These are phyloP conservation scores for Ganoderma lingzhi DNA, from an alignment of 1,284 basidiomycete genomes.

Conservation along the genomic window DNA sequence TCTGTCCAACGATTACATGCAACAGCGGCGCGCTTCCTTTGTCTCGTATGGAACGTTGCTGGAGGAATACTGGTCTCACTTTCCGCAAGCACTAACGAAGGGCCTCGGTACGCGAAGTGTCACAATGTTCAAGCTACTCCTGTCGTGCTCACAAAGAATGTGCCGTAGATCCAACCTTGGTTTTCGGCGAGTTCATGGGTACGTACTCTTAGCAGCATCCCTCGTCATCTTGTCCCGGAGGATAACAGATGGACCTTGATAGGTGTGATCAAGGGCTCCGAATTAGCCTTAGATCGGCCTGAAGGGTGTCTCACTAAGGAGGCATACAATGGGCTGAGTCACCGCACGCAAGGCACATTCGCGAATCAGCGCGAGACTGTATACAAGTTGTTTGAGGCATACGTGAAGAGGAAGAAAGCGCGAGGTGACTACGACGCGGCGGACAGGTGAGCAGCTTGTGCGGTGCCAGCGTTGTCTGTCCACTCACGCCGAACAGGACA, in stretches of 20 bases:
- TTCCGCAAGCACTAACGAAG: slow-evolving; percentile 62
- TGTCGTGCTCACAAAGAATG: neutral
- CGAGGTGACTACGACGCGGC: slow-evolving; percentile 65
- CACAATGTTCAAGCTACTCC: neutral
- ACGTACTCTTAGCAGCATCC: slow-evolving; percentile 16
- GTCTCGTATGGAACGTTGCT: slow-evolving; percentile 63
- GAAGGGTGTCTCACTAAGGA: slow-evolving; percentile 52
- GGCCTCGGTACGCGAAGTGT: slow-evolving; percentile 53
- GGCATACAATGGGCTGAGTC: slow-evolving; percentile 57
- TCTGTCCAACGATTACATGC: slow-evolving; percentile 39
- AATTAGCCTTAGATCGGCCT: slow-evolving; percentile 49
- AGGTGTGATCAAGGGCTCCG: slow-evolving; percentile 78
- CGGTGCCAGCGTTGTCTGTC: neutral
- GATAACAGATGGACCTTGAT: neutral
- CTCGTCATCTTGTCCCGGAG: neutral
- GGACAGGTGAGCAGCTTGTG: slow-evolving; percentile 55
- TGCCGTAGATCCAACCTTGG: slow-evolving; percentile 61
- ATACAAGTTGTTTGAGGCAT: slow-evolving; percentile 65
- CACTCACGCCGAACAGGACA: slow-evolving; percentile 45
- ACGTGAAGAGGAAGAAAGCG: slow-evolving; percentile 55
- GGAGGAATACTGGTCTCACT: slow-evolving; percentile 68
- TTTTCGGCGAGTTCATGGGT: slow-evolving; percentile 78
- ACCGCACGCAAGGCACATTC: slow-evolving; percentile 63
- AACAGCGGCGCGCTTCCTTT: slow-evolving; percentile 36
- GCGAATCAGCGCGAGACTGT: slow-evolving; percentile 54